These are phyloP conservation scores for Musa troglodytarum DNA, from an alignment of 176 grass and related monocot species.

Conservation along the genomic window DNA sequence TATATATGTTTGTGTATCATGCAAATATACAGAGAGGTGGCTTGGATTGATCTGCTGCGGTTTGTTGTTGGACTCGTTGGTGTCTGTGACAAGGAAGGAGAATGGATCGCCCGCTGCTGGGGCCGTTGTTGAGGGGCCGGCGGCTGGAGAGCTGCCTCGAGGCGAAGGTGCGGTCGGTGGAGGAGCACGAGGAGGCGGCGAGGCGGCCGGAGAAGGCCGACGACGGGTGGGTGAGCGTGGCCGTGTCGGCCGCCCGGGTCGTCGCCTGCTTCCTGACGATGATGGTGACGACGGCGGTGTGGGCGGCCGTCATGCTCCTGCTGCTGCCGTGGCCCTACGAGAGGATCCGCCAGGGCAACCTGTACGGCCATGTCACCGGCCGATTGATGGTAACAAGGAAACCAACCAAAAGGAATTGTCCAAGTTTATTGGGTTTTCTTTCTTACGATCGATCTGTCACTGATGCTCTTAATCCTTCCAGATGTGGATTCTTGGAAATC, in stretches of 20 bases:
- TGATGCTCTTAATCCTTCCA: neutral
- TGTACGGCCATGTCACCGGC: conserved; percentile 45
- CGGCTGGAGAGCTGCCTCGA: conserved; percentile 10
- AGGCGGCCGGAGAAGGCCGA: conserved; percentile 8
- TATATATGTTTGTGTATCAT: neutral
- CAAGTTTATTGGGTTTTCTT: neutral
- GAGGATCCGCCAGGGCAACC: conserved; percentile 36
- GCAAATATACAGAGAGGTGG: neutral
- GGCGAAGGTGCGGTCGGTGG: conserved; percentile 3
- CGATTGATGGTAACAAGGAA: conserved; percentile 30
- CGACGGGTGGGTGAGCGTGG: conserved; percentile 27
- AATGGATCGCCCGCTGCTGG: conserved; percentile 1
- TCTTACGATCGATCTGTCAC: too few relatives aligned
- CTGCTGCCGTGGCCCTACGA: conserved; percentile 42
- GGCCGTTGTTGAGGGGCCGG: neutral
- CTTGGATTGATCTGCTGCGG: neutral
- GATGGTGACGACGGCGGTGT: conserved; percentile 30
- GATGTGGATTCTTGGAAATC: conserved; percentile 52
- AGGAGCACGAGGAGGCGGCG: conserved; percentile 2
- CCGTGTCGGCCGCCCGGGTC: conserved; percentile 24
- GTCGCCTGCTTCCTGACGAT: conserved; percentile 38
- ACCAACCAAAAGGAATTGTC: neutral
- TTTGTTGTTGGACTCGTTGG: neutral
- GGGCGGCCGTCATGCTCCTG: conserved; percentile 39
- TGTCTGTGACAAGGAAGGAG: neutral